phyloP scores from a whole-genome alignment of 768 basidiomycete species.

The Gymnopilus dilepis region DNA sequence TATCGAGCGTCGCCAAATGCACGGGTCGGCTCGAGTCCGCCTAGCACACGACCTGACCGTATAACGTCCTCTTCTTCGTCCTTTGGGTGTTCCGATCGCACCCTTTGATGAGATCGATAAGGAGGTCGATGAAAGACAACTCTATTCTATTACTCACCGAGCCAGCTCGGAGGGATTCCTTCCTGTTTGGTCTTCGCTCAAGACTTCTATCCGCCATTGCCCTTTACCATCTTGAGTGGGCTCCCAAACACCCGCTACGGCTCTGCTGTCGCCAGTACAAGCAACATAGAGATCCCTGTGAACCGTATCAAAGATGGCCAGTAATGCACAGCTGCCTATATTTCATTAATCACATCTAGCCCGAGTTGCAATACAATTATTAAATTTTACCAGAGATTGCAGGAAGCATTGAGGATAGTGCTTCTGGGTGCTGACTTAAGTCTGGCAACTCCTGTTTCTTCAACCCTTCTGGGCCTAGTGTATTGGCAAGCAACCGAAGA shows the following conservation, averaged over 20 bases:
- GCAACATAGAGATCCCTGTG: slow-evolving; percentile 88
- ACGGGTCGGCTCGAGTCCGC: slow-evolving; percentile 84
- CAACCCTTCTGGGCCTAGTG: slow-evolving; percentile 53
- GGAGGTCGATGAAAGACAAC: background rate
- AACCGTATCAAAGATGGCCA: slow-evolving; percentile 87
- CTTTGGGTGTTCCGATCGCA: slow-evolving; percentile 82
- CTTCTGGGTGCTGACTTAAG: slow-evolving; percentile 72
- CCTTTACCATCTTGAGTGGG: slow-evolving; percentile 66
- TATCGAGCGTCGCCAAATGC: slow-evolving; percentile 92
- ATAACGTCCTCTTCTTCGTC: slow-evolving; percentile 79
- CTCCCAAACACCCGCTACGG: slow-evolving; percentile 94
- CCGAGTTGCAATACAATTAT: slow-evolving; percentile 11
- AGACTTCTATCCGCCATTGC: slow-evolving; percentile 90
- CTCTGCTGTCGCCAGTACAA: slow-evolving; percentile 91
- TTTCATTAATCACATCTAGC: slow-evolving; percentile 20
- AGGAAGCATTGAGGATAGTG: slow-evolving; percentile 74
- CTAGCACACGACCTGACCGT: slow-evolving; percentile 80
- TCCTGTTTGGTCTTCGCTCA: slow-evolving; percentile 96
- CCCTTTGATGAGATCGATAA: slow-evolving; percentile 42
- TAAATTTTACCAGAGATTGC: slow-evolving; percentile 71
- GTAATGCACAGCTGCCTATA: slow-evolving; percentile 87
- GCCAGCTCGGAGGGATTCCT: slow-evolving; percentile 84
- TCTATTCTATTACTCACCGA: slow-evolving; percentile 54
- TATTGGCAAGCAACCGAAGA: slow-evolving; percentile 67
- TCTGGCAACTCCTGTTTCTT: slow-evolving; percentile 64